phyloP scores from a whole-genome alignment of 1,139 yeast genomes.

The Geotrichum citri-aurantii region DNA sequence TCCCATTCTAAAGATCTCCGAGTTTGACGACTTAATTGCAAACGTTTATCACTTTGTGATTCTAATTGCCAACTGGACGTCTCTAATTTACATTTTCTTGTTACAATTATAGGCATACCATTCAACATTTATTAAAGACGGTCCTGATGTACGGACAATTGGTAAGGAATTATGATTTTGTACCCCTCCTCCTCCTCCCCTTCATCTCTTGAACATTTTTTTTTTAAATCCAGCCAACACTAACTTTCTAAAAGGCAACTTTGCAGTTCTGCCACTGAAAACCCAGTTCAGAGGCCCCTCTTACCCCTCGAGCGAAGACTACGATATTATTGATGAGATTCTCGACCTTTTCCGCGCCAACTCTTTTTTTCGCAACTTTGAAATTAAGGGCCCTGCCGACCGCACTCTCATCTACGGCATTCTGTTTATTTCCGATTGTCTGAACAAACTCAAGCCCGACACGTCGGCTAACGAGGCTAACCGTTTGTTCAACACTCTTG shows the following conservation, averaged over 20 bases:
- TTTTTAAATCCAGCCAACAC: conserved; percentile 45
- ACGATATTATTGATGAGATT: conserved; percentile 87
- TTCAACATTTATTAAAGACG: conserved; percentile 26
- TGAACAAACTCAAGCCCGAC: conserved; percentile 48
- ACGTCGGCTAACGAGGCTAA: conserved; percentile 55
- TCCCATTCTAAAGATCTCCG: too few species aligned
- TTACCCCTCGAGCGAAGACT: conserved; percentile 72
- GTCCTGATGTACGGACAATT: conserved; percentile 25
- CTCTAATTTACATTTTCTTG: background rate
- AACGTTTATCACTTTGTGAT: background rate
- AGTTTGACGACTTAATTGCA: background rate
- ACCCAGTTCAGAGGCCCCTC: conserved; percentile 90
- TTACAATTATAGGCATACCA: conserved; percentile 21
- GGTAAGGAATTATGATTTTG: background rate
- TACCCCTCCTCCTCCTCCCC: background rate
- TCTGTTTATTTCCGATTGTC: conserved; percentile 78
- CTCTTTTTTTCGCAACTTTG: conserved; percentile 93
- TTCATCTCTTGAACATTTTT: background rate
- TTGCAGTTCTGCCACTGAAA: conserved; percentile 74
- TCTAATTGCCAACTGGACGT: background rate
- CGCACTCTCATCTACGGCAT: conserved; percentile 96
- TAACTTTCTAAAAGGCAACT: conserved; percentile 66
- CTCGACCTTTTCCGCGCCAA: conserved; percentile 91
- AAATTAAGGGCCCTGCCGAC: conserved; percentile 93
- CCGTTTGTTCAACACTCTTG: conserved; percentile 68